Base-by-base conservation (phyloP, 2,329 filamentous ascomycete genomes). In the Colletotrichum sidae region DNA sequence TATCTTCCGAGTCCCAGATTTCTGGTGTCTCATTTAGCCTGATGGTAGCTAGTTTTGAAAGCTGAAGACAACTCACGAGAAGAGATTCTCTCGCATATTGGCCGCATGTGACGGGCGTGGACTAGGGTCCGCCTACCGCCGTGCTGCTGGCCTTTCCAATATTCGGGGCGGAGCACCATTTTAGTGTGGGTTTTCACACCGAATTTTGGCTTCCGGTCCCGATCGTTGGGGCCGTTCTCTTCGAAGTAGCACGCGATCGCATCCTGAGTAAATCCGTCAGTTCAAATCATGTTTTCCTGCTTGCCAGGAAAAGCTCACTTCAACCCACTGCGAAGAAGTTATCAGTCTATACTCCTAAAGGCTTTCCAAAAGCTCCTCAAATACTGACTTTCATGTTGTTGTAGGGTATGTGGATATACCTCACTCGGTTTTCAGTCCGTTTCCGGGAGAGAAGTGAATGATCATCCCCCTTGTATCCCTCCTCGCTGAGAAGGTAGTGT, bases 131-230 rank as follows among this genome's bases (percentile, higher is more conserved):
- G 57, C 44, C 54, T 50, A 47, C 59, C 66, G 0, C 71, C 73
- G 35, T 78, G 75, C 17, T 76, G 67, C 44, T 78, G 77, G 2
- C 77, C 75, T 3, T 71, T 70, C 79, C 79, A 81, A 44, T 72
- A 74, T 9, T 70, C 65, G 1, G 75, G 71, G 5, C 71, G 68
- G 3, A 79, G 67, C 0, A 79, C 50, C 69, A 73, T 73, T 8
- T 71, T 55, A 2, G 70, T 64, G 8, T 57, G 38, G 2, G 70
- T 71, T 12, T 12, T 54, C 17, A 17, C 17, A 17, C 17, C 17
- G 17, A 17, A 17, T 17, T 17, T 17, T 17, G 17, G 17, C 17
- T 17, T 17, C 17, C 2, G 17, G 17, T 17, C 17, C 17, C 17
- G 17, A 17, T 17, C 17, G 17, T 17, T 17, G 17, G 17, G 17